These are phyloP conservation scores for Penicillium turbatum DNA, from an alignment of 495 filamentous ascomycete genomes.

Conservation along the genomic window DNA sequence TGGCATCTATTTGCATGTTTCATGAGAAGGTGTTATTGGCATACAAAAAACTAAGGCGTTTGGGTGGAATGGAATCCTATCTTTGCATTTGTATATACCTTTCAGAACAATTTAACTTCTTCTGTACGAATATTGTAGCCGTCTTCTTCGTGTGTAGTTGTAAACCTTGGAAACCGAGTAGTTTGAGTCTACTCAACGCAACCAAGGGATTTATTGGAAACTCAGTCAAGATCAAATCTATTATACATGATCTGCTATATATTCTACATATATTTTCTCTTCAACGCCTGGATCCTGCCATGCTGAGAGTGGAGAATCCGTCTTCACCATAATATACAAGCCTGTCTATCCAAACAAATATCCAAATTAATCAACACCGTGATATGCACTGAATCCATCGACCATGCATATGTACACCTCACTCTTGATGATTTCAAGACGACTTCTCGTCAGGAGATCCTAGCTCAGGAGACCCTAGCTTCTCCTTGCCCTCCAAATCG, in stretches of 20 bases:
- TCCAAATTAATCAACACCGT: constrained; percentile 1
- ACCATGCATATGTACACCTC: not conserved
- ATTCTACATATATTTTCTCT: constrained; percentile 6
- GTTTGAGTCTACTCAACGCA: not conserved
- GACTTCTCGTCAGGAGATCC: constrained; percentile 2
- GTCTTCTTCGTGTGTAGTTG: not conserved
- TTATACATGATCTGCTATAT: constrained; percentile 3
- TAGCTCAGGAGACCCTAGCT: not conserved
- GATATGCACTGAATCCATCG: not conserved
- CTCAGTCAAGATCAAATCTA: not conserved
- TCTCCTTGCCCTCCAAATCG: constrained; percentile 9
- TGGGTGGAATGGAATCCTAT: constrained; percentile 6
- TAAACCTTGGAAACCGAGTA: too few species aligned
- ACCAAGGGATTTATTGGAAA: not conserved
- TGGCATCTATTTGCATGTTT: constrained; percentile 13
- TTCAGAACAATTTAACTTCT: constrained; percentile 14
- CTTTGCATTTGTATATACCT: constrained; percentile 11
- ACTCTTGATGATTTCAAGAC: not conserved
- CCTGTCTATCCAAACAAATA: not conserved
- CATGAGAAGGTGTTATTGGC: constrained; percentile 24
- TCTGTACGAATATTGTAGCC: constrained; percentile 8
- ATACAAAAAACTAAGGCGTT: constrained; percentile 30
- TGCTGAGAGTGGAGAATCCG: constrained; percentile 25
- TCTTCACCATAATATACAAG: constrained; percentile 11
- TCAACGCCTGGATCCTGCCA: constrained; percentile 28